phyloP scores from a whole-genome alignment of 2,329 filamentous ascomycete genomes.

The Neoscytalidium dimidiatum region DNA sequence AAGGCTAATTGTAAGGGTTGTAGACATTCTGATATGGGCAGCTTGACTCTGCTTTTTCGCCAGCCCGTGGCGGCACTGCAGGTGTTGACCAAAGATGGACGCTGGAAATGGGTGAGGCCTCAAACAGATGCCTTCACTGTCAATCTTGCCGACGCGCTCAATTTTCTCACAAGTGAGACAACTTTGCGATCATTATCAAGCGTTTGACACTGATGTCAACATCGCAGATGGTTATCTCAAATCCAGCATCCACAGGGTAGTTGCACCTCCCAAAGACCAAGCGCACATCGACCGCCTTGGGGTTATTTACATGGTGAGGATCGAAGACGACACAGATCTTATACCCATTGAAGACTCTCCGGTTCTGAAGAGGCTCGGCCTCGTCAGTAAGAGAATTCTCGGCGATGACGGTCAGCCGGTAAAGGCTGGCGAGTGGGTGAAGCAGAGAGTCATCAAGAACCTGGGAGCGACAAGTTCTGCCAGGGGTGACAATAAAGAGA shows the following conservation, averaged over 20 bases:
- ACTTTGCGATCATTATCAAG: neutral
- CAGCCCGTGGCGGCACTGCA: conserved; percentile 44
- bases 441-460: neutral
- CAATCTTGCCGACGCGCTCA: conserved; percentile 24
- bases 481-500: neutral
- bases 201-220: neutral
- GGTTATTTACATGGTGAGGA: conserved; percentile 45
- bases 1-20: neutral
- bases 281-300: conserved; percentile 40
- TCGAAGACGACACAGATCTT: conserved; percentile 39
- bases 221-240: conserved; percentile 29
- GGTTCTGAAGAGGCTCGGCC: conserved; percentile 33
- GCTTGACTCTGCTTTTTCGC: conserved; percentile 45
- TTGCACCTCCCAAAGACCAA: conserved; percentile 38
- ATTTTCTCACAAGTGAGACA: neutral
- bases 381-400: neutral
- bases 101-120: conserved; percentile 30
- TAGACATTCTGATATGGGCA: conserved; percentile 46
- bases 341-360: conserved; percentile 38
- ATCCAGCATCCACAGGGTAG: conserved; percentile 34
- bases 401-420: neutral
- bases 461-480: neutral
- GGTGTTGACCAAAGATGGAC: conserved; percentile 28
- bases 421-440: neutral
- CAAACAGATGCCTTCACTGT: conserved; percentile 30